Evolutionary conservation across 2,329 filamentous ascomycete species (phyloP), one percentile per base, ranked within the genome.

Genomic region (Purpureocillium lavendulum): DNA sequence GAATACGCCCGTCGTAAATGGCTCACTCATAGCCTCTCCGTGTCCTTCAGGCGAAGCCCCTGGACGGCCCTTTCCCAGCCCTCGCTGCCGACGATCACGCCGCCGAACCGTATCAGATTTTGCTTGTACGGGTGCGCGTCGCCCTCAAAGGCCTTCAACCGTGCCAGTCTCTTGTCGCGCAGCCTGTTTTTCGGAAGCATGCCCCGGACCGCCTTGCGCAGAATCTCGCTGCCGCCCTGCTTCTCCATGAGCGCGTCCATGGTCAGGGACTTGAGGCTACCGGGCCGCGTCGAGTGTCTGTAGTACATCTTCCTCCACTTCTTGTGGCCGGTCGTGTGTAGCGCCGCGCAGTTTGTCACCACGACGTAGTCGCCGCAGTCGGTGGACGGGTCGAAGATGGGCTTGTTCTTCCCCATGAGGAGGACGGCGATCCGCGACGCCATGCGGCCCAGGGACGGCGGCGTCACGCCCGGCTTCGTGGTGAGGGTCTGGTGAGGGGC

Each of bases 281-380:
- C 92, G 0, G 92, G 92, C 11, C 87, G 76, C 17, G 92, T 97
- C 50, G 82, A 94, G 66, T 97, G 92, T 39, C 86, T 79, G 71
- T 96, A 95, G 74, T 98, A 98, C 49, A 80, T 82, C 73, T 98
- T 98, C 70, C 94, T 87, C 66, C 78, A 82, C 61, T 81, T 84
- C 71, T 98, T 98, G 61, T 86, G 85, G 50, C 92, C 92, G 7
- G 92, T 97, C 1, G 81, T 83, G 67, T 89, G 81, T 36, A 98
- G 72, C 35, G 90, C 81, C 31, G 84, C 77, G 70, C 92, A 97
- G 61, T 88, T 82, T 30, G 87, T 87, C 38, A 92, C 89, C 1
- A 98, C 90, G 11, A 98, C 89, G 64, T 98, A 98, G 77, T 98
- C 92, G 52, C 92, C 92, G 73, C 92, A 97, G 73, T 98, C 92